Percentiles rank a stretch among this genome's conserved stretches.
Conservation (phyloP, 306 rosid genomes). For the Hylodesmum podocarpum region DNA sequence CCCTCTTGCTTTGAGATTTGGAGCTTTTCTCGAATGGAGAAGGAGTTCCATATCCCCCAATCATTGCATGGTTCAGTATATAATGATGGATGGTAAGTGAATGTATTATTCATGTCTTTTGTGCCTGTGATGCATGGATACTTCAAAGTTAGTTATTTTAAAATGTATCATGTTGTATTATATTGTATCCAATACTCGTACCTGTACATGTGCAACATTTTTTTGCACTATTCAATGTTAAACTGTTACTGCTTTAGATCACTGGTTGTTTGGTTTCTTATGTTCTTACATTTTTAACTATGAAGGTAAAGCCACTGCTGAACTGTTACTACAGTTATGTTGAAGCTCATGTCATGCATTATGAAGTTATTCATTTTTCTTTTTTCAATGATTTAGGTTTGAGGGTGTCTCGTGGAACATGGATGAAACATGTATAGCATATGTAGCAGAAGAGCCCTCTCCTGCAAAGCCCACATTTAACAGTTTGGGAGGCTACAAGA, state of each 20-base stretch:
- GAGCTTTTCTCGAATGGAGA: conserved; percentile 63
- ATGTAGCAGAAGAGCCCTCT: conserved; percentile 81
- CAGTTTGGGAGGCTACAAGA: conserved; percentile 50
- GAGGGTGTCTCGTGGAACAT: conserved; percentile 86
- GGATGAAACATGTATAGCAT: conserved; percentile 68
- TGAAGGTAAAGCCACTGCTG: neutral
- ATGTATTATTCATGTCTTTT: neutral
- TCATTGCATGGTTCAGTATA: conserved; percentile 78
- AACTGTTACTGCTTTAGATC: neutral
- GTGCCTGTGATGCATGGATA: neutral
- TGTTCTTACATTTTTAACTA: neutral
- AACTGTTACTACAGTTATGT: neutral
- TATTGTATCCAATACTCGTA: neutral
- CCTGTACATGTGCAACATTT: neutral
- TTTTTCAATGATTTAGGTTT: conserved; percentile 54
- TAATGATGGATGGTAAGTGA: conserved; percentile 67
- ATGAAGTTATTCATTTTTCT: neutral
- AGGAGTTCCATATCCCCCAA: conserved; percentile 71
- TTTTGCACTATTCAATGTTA: conserved; percentile 6
- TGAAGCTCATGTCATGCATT: neutral
- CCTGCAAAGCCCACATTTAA: conserved; percentile 68
- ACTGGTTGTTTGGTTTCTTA: conserved; percentile 8
- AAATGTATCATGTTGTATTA: neutral
- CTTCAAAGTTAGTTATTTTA: neutral
- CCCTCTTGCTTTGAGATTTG: conserved; percentile 68